Percentiles rank a stretch among this genome's conserved stretches.
Evolutionary conservation across 2,329 filamentous ascomycete genomes (phyloP).

Genomic region (Sarocladiaceae sp.): DNA sequence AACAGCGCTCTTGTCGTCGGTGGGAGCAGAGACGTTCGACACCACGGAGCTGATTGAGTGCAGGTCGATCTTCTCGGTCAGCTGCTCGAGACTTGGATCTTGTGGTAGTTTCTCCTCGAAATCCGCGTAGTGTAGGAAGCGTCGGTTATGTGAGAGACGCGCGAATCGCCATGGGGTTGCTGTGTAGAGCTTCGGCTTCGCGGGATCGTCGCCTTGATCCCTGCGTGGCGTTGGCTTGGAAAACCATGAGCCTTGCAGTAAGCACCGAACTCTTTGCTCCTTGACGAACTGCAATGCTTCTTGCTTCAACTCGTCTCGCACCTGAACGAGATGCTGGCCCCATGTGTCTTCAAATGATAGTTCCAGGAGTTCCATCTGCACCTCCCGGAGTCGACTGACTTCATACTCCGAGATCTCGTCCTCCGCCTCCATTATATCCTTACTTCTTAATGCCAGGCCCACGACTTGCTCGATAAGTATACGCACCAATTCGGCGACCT

Average conservation of each 20-base stretch:
- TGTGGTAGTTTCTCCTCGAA: slow-evolving; percentile 60
- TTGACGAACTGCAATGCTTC: slow-evolving; percentile 95
- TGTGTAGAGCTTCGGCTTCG: slow-evolving; percentile 32
- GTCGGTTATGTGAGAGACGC: slow-evolving; percentile 82
- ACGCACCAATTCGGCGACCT: slow-evolving; percentile 83
- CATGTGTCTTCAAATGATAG: slow-evolving; percentile 90
- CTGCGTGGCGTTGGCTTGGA: slow-evolving; percentile 38
- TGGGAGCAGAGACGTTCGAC: slow-evolving; percentile 75
- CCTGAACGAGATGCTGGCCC: slow-evolving; percentile 82
- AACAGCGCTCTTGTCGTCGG: slow-evolving; percentile 41
- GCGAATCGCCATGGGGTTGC: slow-evolving; percentile 72
- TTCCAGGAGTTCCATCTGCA: slow-evolving; percentile 91
- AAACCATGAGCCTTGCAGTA: slow-evolving; percentile 90
- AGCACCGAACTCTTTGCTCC: slow-evolving; percentile 86
- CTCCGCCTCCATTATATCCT: slow-evolving; percentile 80
- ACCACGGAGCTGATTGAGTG: slow-evolving; percentile 85
- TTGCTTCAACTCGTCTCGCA: slow-evolving; percentile 84
- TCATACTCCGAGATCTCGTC: slow-evolving; percentile 84
- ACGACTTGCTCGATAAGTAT: slow-evolving; percentile 88
- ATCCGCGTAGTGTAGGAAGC: slow-evolving; percentile 84
- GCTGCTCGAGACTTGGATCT: slow-evolving; percentile 64
- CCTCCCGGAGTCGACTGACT: slow-evolving; percentile 66
- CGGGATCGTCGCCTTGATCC: slow-evolving; percentile 25
- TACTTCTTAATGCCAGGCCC: slow-evolving; percentile 72
- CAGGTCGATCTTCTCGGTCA: slow-evolving; percentile 81